Evolutionary conservation across 2,329 filamentous ascomycete genomes (phyloP), one percentile per base, ranked within the genome.

Genomic region (Penicillium paneum): DNA sequence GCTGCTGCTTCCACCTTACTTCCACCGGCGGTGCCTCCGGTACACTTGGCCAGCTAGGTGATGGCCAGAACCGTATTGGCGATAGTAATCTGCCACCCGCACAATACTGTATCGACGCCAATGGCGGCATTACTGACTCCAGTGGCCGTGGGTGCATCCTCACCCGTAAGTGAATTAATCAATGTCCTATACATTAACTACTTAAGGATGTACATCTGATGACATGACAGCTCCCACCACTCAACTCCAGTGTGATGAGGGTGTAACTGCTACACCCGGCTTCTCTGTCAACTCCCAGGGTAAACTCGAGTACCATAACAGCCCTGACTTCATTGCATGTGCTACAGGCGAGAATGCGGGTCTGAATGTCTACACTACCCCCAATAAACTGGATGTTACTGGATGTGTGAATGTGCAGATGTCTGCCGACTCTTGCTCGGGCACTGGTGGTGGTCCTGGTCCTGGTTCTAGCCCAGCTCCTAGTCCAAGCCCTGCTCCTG

Each of bases 1-100:
- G 66, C 43, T 82, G 82, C 64, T 79, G 78, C 58, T 85, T 86
- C 69, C 73, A 77, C 55, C 64, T 86, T 34, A 76, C 72, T 5
- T 78, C 81, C 34, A 74, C 74, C 35, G 81, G 81, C 17, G 75
- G 72, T 53, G 69, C 74, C 17, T 74, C 76, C 29, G 83, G 84
- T n/a, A 67, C 74, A 4, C 73, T 88, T 39, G 84, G 83, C 11
- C 81, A 88, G 66, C 76, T 88, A 35, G 63, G 57, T 49, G 83
- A 86, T 67, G 86, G 86, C 8, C 85, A 88, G 72, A 81, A 79
- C 64, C 79, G 83, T 45, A 77, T 86, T 41, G 80, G 81, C 35
- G 79, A 80, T 39, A 73, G 72, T 21, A 62, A 58, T 29, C 68
- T 82, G 12, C 58, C 71, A 5, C 65, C 76, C 43, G 78, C 77